These are phyloP conservation scores for Termitomyces sp. DNA, from an alignment of 768 basidiomycete genomes.

Conservation along the genomic window DNA sequence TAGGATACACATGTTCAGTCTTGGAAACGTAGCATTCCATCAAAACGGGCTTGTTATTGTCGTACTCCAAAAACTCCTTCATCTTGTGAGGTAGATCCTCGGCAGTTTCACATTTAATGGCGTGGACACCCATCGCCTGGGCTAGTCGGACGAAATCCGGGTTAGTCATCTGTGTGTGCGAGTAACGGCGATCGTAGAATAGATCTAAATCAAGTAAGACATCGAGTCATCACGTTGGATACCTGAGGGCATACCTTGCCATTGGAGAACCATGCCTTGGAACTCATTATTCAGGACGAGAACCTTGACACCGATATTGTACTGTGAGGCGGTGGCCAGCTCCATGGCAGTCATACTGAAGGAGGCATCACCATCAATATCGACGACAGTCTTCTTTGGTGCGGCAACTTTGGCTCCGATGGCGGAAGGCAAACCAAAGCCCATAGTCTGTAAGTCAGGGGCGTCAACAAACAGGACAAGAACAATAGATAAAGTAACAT, in stretches of 20 bases:
- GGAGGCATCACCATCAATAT: slow-evolving; percentile 97
- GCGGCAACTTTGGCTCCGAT: slow-evolving; percentile 97
- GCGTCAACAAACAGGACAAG: not conserved
- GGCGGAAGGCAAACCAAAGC: slow-evolving; percentile 90
- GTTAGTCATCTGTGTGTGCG: slow-evolving; percentile 93
- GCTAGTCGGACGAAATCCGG: slow-evolving; percentile 93
- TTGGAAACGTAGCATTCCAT: slow-evolving; percentile 86
- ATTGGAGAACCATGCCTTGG: slow-evolving; percentile 99
- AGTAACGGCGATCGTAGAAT: slow-evolving; percentile 96
- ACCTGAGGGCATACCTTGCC: slow-evolving; percentile 69
- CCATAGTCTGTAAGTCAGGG: slow-evolving; percentile 74
- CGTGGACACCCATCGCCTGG: slow-evolving; percentile 88
- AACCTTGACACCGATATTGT: slow-evolving; percentile 91
- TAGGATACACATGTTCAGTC: slow-evolving; percentile 87
- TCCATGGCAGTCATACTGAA: slow-evolving; percentile 99
- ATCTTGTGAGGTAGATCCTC: slow-evolving; percentile 90
- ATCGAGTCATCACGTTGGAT: not conserved
- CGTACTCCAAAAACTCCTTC: slow-evolving; percentile 98
- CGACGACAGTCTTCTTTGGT: slow-evolving; percentile 89
- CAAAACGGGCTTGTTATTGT: slow-evolving; percentile 78
- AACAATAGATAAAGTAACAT: slow-evolving; percentile 27
- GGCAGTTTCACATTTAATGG: slow-evolving; percentile 63
- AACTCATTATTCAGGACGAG: slow-evolving; percentile 93
- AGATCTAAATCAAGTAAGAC: slow-evolving; percentile 50
- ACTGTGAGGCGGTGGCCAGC: slow-evolving; percentile 89